Conservation (phyloP, 73 alveolate species). For the Paramecium bursaria region DNA sequence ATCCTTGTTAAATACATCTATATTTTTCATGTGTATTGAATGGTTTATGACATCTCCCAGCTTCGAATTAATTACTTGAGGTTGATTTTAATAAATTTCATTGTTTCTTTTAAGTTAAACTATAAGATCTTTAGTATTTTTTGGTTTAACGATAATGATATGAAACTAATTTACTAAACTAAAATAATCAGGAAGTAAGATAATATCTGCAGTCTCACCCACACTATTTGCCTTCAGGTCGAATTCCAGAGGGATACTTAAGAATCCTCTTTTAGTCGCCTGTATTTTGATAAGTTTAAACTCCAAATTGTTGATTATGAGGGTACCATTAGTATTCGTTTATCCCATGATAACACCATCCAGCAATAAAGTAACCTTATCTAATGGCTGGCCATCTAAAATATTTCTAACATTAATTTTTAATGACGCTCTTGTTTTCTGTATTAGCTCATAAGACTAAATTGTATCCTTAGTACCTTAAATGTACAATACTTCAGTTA, state of each 20-base stretch:
- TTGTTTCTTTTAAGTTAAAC: background rate
- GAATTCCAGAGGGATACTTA: slow-evolving; percentile 25
- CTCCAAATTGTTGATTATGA: slow-evolving; percentile 38
- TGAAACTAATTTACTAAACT: slow-evolving; percentile 42
- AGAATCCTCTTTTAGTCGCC: slow-evolving; percentile 40
- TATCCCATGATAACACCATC: slow-evolving; percentile 28
- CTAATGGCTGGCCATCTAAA: background rate
- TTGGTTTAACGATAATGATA: slow-evolving; percentile 24
- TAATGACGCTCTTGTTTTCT: background rate
- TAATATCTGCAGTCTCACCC: background rate
- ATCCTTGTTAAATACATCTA: slow-evolving; percentile 20
- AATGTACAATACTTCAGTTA: background rate
- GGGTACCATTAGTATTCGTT: slow-evolving; percentile 26
- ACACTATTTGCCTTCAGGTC: slow-evolving; percentile 35
- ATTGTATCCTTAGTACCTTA: slow-evolving; percentile 8
- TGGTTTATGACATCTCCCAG: background rate
- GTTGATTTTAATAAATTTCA: background rate
- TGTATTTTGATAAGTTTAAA: background rate
- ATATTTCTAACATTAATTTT: slow-evolving; percentile 18
- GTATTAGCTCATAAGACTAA: background rate
- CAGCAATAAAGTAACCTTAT: background rate
- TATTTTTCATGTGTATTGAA: slow-evolving; percentile 15
- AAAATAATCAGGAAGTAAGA: slow-evolving; percentile 40
- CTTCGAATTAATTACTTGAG: background rate
- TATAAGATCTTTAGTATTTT: background rate